Evolutionary conservation across 352 stramenopile species (phyloP), one percentile per base, ranked within the genome.

Genomic region (Phytophthora pseudosyringae): DNA sequence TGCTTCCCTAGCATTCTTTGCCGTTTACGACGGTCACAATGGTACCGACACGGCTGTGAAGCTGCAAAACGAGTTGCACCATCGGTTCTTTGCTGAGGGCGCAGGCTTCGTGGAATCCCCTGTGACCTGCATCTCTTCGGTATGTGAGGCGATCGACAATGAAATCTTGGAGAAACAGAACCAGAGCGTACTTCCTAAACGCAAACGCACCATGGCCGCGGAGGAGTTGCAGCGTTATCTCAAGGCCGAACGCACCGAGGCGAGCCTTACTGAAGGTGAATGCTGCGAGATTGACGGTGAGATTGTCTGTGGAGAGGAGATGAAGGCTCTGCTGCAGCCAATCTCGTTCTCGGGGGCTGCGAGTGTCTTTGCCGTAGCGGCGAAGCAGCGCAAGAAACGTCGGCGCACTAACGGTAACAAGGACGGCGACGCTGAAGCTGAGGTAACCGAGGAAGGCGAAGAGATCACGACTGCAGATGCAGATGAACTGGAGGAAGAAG

Each of bases 21-120:
- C 66, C 0, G 86, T 97, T 0, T 97, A 94, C 50, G 91, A 97
- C 41, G 91, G 91, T 31, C 90, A 97, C 69, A 94, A 94, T 54
- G 91, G 91, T 41, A 78, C 86, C 4, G 80, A 88, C 21, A 94
- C 87, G n/a, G 80, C 88, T 43, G 70, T 86, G 48, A 81, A 86
- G 21, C 48, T 97, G 50, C 86, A 94, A 49, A 76, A 87, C 5
- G 76, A 92, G 44, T 64, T 97, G 36, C 90, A 97, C 29, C 83
- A 92, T 36, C 76, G 81, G 5, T 81, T 95, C 40, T 81, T 94
- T 46, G 41, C 67, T 51, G 78, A 91, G 49, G 79, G 78, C 0
- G 58, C 47, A 29, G 60, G 73, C 33, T 92, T 94, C 47, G 59
- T 80, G 0, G 57, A 67, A 56, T 77, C 85, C 29, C 89, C 83